Evolutionary conservation across 805 yeast genomes (phyloP).

Genomic region (Nakazawaea molendinolei): DNA sequence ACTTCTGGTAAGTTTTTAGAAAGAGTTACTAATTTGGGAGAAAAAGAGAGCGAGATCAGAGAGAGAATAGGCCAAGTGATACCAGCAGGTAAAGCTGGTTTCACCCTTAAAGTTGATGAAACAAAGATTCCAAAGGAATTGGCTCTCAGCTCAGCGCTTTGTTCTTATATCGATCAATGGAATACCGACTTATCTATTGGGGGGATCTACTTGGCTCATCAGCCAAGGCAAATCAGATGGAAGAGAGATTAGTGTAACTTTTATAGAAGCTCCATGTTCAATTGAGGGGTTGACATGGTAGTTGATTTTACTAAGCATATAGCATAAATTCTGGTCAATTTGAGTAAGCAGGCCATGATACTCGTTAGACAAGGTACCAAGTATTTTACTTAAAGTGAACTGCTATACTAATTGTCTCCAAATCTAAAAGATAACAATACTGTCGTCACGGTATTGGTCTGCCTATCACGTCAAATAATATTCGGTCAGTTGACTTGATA

Average conservation of each 20-base stretch:
- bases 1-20: conserved; percentile 52
- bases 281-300: too few species aligned
- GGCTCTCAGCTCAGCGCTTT: conserved; percentile 53
- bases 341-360: too few species aligned
- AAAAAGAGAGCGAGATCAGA: conserved; percentile 56
- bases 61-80: conserved; percentile 55
- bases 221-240: conserved; percentile 46
- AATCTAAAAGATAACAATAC: too few species aligned
- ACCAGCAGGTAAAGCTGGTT: conserved; percentile 48
- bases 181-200: conserved; percentile 54
- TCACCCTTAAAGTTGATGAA: conserved; percentile 49
- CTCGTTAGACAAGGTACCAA: too few species aligned
- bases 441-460: too few species aligned
- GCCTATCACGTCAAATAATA: too few species aligned
- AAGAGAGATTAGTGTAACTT: conserved; percentile 36
- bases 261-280: neutral
- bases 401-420: too few species aligned
- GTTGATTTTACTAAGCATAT: too few species aligned
- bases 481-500: too few species aligned
- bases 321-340: too few species aligned
- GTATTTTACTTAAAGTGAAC: too few species aligned
- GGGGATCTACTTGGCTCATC: conserved; percentile 55
- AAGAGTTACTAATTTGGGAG: conserved; percentile 51
- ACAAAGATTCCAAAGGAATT: conserved; percentile 48
- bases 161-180: conserved; percentile 63